phyloP scores from a whole-genome alignment of 164 flowering plant genomes.

The Umbilicus rupestris region DNA sequence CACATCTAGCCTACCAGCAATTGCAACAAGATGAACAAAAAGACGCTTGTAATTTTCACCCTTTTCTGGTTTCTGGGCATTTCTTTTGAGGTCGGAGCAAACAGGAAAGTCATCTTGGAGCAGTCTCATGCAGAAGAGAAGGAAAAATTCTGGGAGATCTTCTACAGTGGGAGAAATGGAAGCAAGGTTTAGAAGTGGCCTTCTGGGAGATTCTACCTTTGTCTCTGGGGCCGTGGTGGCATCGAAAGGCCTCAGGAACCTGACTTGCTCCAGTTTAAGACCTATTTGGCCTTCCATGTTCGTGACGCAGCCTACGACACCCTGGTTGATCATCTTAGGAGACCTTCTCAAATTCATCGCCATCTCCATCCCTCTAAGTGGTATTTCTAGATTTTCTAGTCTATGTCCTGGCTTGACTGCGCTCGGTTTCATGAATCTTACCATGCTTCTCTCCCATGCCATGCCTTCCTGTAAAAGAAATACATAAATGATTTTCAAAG shows the following conservation, averaged over 20 bases:
- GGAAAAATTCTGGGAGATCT: slow-evolving; percentile 1
- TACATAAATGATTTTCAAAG: neutral
- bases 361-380: slow-evolving; percentile 7
- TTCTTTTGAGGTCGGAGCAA: neutral
- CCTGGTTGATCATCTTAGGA: neutral
- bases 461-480: neutral
- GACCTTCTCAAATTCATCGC: slow-evolving; percentile 2
- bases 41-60: neutral
- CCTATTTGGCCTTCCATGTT: neutral
- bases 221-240: slow-evolving; percentile 6
- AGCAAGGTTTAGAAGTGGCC: neutral
- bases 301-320: neutral
- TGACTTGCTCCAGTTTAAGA: neutral
- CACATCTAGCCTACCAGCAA: slow-evolving; percentile 5
- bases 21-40: neutral
- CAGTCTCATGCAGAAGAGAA: slow-evolving; percentile 5
- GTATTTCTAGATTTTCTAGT: slow-evolving; percentile 1
- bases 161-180: neutral
- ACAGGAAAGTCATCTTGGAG: slow-evolving; percentile 8
- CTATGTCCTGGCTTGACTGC: slow-evolving; percentile 4
- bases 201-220: neutral
- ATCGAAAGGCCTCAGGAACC: neutral
- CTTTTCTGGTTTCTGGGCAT: neutral
- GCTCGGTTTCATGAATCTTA: slow-evolving; percentile 4
- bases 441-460: slow-evolving; percentile 5